Conservation (phyloP, 352 stramenopile genomes). For the Pythium diclinum region DNA sequence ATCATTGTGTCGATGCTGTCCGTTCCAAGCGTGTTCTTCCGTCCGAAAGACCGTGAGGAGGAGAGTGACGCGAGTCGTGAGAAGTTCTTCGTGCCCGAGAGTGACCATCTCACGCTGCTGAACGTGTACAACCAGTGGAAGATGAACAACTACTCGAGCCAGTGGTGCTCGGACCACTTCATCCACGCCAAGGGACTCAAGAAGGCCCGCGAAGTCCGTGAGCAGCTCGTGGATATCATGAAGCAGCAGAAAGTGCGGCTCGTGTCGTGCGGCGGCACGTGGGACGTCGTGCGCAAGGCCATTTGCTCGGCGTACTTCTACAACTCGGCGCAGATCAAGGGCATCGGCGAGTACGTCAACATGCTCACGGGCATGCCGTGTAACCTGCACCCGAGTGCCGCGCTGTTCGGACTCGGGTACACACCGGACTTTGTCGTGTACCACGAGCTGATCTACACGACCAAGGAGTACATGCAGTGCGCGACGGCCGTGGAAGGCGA, state of each 20-base stretch:
- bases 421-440: conserved; percentile 99
- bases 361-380: conserved; percentile 98
- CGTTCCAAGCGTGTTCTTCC: conserved; percentile 96
- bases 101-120: conserved; percentile 96
- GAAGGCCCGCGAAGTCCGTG: conserved; percentile 90
- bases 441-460: conserved; percentile 99
- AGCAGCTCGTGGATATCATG: conserved; percentile 98
- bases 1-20: conserved; percentile 97
- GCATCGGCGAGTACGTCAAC: conserved; percentile 99
- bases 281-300: conserved; percentile 97
- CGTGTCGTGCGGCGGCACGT: conserved; percentile 87
- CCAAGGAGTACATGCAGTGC: conserved; percentile 98
- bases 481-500: conserved; percentile 98
- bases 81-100: conserved; percentile 99
- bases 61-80: conserved; percentile 96
- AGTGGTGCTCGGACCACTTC: conserved; percentile 96
- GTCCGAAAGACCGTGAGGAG: conserved; percentile 95
- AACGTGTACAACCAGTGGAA: conserved; percentile 96
- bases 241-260: conserved; percentile 94
- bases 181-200: conserved; percentile 96
- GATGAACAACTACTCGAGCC: conserved; percentile 92
- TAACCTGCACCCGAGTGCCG: conserved; percentile 95
- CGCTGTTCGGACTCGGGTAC: conserved; percentile 98
- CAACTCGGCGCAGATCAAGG: conserved; percentile 98
- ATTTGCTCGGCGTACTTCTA: conserved; percentile 99